A percentile compares a stretch with the other conserved stretches of the same genome.
Evolutionary conservation across 345 rosid species (phyloP).

Genomic region (Arabidopsis suecica): DNA sequence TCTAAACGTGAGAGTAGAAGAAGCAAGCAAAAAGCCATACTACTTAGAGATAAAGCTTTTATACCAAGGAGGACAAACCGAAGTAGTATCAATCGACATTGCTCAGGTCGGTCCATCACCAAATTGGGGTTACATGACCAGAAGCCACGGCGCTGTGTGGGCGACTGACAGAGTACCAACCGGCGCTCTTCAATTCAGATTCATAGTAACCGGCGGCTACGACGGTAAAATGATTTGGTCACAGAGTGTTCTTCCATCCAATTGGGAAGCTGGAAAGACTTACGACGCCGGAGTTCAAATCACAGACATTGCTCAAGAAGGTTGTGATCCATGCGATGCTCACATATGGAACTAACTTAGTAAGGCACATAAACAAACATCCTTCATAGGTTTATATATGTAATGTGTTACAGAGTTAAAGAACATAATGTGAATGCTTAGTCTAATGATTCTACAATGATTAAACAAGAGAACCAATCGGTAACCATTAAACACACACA

Average conservation of each 20-base stretch:
- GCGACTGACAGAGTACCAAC: constrained; percentile 67
- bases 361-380: background rate
- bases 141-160: constrained; percentile 86
- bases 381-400: background rate
- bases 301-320: constrained; percentile 81
- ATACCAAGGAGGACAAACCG: constrained; percentile 96
- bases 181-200: constrained; percentile 78
- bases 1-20: constrained; percentile 83
- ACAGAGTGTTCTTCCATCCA: constrained; percentile 65
- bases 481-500: background rate
- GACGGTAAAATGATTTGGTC: constrained; percentile 93
- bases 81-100: constrained; percentile 74
- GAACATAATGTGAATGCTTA: background rate
- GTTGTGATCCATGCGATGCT: constrained; percentile 69
- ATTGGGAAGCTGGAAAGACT: constrained; percentile 63
- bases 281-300: constrained; percentile 85
- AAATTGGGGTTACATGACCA: constrained; percentile 69
- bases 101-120: constrained; percentile 72
- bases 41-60: constrained; percentile 75
- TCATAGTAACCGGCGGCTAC: constrained; percentile 75
- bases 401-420: background rate
- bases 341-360: constrained; percentile 51
- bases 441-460: background rate
- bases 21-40: constrained; percentile 76
- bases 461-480: background rate